Base-by-base conservation (phyloP, 2,329 filamentous ascomycete species). In the Nemania abortiva region DNA sequence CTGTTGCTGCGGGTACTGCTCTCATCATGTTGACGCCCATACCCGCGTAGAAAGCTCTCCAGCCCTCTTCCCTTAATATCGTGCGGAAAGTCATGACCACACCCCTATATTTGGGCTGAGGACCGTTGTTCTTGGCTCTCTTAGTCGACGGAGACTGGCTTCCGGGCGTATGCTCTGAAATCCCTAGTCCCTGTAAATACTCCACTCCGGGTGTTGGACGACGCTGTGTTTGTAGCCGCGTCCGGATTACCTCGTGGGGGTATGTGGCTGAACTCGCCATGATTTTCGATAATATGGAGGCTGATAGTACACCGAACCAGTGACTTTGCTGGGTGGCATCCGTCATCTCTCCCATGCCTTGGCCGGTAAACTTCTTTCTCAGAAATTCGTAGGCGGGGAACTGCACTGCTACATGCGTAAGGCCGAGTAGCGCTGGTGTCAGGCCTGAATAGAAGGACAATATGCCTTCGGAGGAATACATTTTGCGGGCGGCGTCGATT, bases 1-100 rank as follows among this genome's bases (percentile, higher is more conserved):
- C 97, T 77, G 97, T 97, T 22, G 96, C 95, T 24, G 96, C 94
- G 37, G 96, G 96, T 13, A 99, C 91, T 7, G 96, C 96, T 65
- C 96, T 89, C 85, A 98, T 94, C 89, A 99, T 93, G 82, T 99
- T 99, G 57, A 95, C 97, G 45, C 96, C 96, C 86, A 99, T 94
- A 42, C 96, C 96, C 27, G 95, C 95, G 79, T 99, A 99, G 76
- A 99, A 98, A 3, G 95, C 95, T 70, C 92, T 88, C 95, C 95
- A 98, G 6, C 96, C 96, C 81, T 99, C 96, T 80, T 99, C 96
- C 39, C 84, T 85, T 45, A 98, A 83, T 70, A 99, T 98, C 2
- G 91, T 95, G 70, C 90, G 89, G 80, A 92, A 95, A 0, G 95
- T 98, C 77, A 88, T 90, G 53, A 95, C 80, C 39, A 98, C 88